These are phyloP conservation scores for Claviceps digitariae DNA, from an alignment of 2,329 filamentous ascomycete species.

Conservation along the genomic window DNA sequence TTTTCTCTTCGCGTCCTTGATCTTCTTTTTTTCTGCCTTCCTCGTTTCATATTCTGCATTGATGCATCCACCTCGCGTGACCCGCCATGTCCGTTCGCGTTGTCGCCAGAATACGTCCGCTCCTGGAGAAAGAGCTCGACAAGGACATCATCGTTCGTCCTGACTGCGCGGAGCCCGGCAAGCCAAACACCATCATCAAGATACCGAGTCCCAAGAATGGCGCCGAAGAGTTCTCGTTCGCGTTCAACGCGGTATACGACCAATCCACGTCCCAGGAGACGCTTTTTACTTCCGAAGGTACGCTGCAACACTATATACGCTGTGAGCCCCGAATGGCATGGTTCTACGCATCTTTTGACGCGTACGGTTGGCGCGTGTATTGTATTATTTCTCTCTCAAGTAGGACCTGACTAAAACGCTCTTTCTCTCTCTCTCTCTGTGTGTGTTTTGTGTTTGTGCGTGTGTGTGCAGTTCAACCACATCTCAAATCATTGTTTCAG, in stretches of 20 bases:
- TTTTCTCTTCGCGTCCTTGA: background rate
- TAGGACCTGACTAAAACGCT: slow-evolving; percentile 12
- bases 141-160: slow-evolving; percentile 73
- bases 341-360: background rate
- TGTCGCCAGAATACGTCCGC: slow-evolving; percentile 78
- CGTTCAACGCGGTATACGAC: slow-evolving; percentile 89
- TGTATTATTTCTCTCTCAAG: background rate
- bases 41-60: slow-evolving; percentile 7
- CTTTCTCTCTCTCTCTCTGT: too few relatives aligned
- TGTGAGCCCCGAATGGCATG: background rate
- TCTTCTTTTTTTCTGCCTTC: background rate
- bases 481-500: slow-evolving; percentile 82
- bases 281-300: slow-evolving; percentile 81
- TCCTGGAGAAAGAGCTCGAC: slow-evolving; percentile 73
- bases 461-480: slow-evolving; percentile 56
- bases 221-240: slow-evolving; percentile 79
- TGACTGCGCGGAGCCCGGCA: slow-evolving; percentile 47
- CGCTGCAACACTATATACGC: slow-evolving; percentile 10
- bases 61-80: slow-evolving; percentile 6
- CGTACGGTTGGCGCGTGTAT: background rate
- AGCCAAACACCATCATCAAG: slow-evolving; percentile 56
- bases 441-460: background rate
- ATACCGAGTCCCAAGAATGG: slow-evolving; percentile 94
- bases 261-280: slow-evolving; percentile 68
- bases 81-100: slow-evolving; percentile 58